phyloP scores from a whole-genome alignment of 495 filamentous ascomycete species.

The Aspergillus cristatus region DNA sequence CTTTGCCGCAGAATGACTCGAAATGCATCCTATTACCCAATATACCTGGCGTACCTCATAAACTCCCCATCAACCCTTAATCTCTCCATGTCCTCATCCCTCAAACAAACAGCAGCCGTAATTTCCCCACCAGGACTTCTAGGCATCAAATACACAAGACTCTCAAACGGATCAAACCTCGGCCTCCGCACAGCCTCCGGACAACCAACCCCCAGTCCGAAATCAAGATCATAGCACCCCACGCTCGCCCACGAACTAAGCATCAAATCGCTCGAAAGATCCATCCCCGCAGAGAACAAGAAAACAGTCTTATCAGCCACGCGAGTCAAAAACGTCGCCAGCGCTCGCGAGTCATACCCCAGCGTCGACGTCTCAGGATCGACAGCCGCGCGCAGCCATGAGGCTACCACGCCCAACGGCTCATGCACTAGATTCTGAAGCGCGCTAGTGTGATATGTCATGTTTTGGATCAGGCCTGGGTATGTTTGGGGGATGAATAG shows the following conservation, averaged over 20 bases:
- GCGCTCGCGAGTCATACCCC: constrained; percentile 25
- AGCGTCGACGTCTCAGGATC: constrained; percentile 27
- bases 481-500: constrained; percentile 35
- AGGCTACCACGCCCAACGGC: constrained; percentile 31
- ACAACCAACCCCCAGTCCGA: constrained; percentile 38
- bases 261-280: constrained; percentile 35
- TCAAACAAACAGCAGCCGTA: no score
- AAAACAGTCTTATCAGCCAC: constrained; percentile 22
- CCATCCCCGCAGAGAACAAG: constrained; percentile 15
- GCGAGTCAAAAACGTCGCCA: constrained; percentile 31
- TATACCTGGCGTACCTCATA: no score
- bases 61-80: no score
- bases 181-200: constrained; percentile 33
- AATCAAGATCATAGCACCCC: constrained; percentile 37
- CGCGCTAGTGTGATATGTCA: constrained; percentile 25
- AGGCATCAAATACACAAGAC: no score
- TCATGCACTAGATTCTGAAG: constrained; percentile 21
- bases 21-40: no score
- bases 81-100: no score
- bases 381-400: constrained; percentile 34
- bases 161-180: no score
- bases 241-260: constrained; percentile 47
- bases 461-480: constrained; percentile 34
- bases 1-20: no score
- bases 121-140: no score